These are phyloP conservation scores for Corynascus novoguineensis DNA, from an alignment of 495 filamentous ascomycete species.

Conservation along the genomic window DNA sequence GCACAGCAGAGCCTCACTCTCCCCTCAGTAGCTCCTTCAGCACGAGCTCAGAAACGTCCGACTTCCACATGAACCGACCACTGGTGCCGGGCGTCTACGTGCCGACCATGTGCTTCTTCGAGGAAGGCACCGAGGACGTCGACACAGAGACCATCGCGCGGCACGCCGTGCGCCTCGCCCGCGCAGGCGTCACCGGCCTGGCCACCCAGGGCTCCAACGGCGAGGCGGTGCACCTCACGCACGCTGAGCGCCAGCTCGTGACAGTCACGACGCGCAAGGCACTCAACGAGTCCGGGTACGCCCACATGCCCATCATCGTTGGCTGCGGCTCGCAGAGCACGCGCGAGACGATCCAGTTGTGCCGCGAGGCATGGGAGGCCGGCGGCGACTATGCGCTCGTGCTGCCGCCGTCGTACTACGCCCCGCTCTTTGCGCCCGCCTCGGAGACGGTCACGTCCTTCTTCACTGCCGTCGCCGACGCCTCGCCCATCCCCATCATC, in stretches of 20 bases:
- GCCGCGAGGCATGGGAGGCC: slow-evolving; percentile 65
- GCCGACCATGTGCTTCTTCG: slow-evolving; percentile 84
- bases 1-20: slow-evolving; percentile 31
- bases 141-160: slow-evolving; percentile 61
- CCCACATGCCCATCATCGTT: slow-evolving; percentile 74
- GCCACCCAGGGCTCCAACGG: slow-evolving; percentile 88
- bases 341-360: slow-evolving; percentile 76
- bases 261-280: slow-evolving; percentile 75
- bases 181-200: slow-evolving; percentile 72
- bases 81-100: slow-evolving; percentile 78
- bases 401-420: slow-evolving; percentile 85
- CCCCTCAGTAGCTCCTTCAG: slow-evolving; percentile 40
- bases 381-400: slow-evolving; percentile 88
- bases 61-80: slow-evolving; percentile 49
- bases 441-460: slow-evolving; percentile 66
- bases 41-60: slow-evolving; percentile 36
- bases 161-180: slow-evolving; percentile 78
- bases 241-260: slow-evolving; percentile 65
- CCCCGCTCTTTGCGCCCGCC: slow-evolving; percentile 51
- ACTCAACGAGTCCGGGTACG: slow-evolving; percentile 63
- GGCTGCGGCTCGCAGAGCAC: slow-evolving; percentile 82
- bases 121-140: slow-evolving; percentile 70
- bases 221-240: slow-evolving; percentile 78
- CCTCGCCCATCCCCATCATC: slow-evolving; percentile 78
- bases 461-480: slow-evolving; percentile 72